Base-by-base conservation (phyloP, 2,329 filamentous ascomycete species). In the Fusarium hostae region DNA sequence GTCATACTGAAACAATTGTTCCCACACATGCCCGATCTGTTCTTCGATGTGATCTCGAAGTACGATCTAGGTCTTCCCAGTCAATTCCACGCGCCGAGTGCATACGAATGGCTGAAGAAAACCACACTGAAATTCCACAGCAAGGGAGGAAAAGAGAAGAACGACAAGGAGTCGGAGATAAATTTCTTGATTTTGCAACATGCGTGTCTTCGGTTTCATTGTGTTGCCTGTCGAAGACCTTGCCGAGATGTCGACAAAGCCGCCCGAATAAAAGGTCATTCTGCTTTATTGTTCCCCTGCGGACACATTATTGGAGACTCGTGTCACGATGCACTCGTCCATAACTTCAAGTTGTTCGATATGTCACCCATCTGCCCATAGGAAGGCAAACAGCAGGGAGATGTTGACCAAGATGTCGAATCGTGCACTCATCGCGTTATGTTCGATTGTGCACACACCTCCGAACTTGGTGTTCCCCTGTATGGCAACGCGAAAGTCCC, bases 301-400 rank as follows among this genome's bases (percentile, higher is more conserved):
- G 74, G 74, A 5, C 74, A 76, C 41, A 67, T 76, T 16, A 70
- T 76, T 37, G 70, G 68, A 6, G 41, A 51, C 26, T 44, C 54
- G 4, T 76, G 74, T 40, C 75, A 75, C 34, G 8, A 28, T 9
- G 15, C 24, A 9, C 43, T 73, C 15, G 16, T 51, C 32, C 26
- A 12, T 20, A 6, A 16, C 7, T 68, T 56, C 59, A 34, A 16
- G 5, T 13, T 22, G 2, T 37, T 34, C 5, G 18, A 13, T 13
- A 18, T 4, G 8, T 44, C 68, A 9, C n/a, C 32, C 6, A 30
- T 10, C 20, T 76, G 74, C 7, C 74, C 74, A 11, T 76, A 68
- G 74, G 28, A 43, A 10, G 74, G 74, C 9, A 62, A 37, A 24
- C 35, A 16, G 3, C 20, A 26, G 7, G 40, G 60, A n/a, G 72